phyloP scores from a whole-genome alignment of 1,284 basidiomycete species.

The Puccinia novopanici region DNA sequence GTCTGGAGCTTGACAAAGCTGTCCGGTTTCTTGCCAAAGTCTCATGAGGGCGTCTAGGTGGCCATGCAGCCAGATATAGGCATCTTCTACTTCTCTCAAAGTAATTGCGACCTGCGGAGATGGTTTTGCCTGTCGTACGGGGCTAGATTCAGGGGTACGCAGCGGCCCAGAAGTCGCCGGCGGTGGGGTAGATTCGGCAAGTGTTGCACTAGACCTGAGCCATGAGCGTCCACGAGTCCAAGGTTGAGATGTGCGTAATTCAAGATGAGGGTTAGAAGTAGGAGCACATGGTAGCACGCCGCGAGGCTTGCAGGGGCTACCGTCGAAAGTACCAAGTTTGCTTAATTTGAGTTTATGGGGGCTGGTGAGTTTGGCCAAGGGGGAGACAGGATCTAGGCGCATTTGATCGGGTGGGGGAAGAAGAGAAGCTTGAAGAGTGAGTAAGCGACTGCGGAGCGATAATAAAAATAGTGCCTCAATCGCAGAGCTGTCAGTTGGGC shows the following conservation, averaged over 20 bases:
- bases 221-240: constrained; percentile 7
- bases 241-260: neutral
- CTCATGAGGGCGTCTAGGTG: constrained; percentile 9
- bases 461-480: constrained; percentile 23
- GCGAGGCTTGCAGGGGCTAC: constrained; percentile 41
- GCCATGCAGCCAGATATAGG: constrained; percentile 39
- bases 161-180: neutral
- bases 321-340: constrained; percentile 33
- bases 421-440: constrained; percentile 44
- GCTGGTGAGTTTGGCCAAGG: constrained; percentile 37
- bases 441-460: constrained; percentile 12
- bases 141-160: constrained; percentile 44
- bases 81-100: constrained; percentile 48
- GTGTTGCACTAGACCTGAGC: neutral
- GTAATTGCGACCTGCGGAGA: constrained; percentile 29
- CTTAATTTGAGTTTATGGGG: constrained; percentile 38
- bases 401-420: constrained; percentile 41
- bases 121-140: constrained; percentile 2
- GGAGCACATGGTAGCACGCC: constrained; percentile 38
- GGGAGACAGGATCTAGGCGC: constrained; percentile 46
- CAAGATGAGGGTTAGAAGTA: constrained; percentile 11
- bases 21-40: constrained; percentile 28
- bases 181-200: neutral
- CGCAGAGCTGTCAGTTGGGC: neutral
- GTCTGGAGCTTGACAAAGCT: neutral